Conservation (phyloP, 306 rosid genomes). For the Quercus agrifolia region DNA sequence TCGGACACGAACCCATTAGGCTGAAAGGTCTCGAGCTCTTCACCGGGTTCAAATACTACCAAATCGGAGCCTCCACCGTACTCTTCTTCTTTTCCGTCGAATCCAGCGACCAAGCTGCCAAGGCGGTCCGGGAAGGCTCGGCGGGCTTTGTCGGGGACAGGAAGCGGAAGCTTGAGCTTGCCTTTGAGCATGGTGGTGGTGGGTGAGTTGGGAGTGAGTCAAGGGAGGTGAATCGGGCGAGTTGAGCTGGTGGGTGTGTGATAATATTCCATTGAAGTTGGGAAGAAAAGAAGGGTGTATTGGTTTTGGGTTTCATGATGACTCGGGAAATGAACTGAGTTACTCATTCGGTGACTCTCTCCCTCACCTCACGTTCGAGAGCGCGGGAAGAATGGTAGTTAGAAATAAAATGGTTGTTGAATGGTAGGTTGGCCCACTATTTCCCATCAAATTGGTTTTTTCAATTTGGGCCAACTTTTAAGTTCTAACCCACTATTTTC, state of each 20-base stretch:
- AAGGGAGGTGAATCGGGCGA: not conserved
- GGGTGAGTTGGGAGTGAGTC: conserved; percentile 20
- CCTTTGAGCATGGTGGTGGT: conserved; percentile 52
- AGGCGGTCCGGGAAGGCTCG: conserved; percentile 51
- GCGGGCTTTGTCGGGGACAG: conserved; percentile 45
- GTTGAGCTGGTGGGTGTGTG: conserved; percentile 10
- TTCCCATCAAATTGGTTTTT: not conserved
- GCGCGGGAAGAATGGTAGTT: conserved; percentile 50
- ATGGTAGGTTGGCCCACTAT: conserved; percentile 26
- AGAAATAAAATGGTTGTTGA: conserved; percentile 31
- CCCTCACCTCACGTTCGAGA: not conserved
- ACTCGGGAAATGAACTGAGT: conserved; percentile 27
- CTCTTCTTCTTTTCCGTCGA: conserved; percentile 33
- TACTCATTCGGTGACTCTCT: not conserved
- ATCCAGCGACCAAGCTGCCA: conserved; percentile 51
- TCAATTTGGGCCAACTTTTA: too few species aligned
- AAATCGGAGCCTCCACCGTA: conserved; percentile 20
- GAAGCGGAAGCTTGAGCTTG: conserved; percentile 66
- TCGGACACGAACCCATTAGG: conserved; percentile 41
- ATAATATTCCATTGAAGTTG: not conserved
- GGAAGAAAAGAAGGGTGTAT: not conserved
- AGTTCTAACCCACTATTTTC: too few species aligned
- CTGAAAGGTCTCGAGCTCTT: conserved; percentile 71
- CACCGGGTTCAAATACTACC: conserved; percentile 49
- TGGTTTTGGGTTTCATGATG: conserved; percentile 12